Evolutionary conservation across 306 rosid genomes (phyloP).

Genomic region (Styphnolobium japonicum): DNA sequence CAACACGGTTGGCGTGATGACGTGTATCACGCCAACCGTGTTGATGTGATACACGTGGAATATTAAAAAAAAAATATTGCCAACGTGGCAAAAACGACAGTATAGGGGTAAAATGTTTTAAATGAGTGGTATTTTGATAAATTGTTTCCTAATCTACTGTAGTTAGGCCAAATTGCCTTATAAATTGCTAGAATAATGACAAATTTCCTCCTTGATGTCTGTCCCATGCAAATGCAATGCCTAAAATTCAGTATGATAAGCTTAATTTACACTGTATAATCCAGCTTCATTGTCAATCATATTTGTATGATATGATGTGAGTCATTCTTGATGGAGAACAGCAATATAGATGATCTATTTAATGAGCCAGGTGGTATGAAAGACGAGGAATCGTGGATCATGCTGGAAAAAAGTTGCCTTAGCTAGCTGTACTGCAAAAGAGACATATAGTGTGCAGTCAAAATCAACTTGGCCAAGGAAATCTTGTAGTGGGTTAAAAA

Average conservation of each 20-base stretch:
- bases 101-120: no score
- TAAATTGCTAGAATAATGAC: background rate
- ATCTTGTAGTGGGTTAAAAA: background rate
- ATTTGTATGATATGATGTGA: background rate
- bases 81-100: no score
- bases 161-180: no score
- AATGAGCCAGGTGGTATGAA: background rate
- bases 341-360: background rate
- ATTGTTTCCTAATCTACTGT: no score
- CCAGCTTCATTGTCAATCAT: background rate
- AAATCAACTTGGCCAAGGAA: background rate
- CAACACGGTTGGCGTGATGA: no score
- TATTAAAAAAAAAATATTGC: no score
- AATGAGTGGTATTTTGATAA: no score
- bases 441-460: background rate
- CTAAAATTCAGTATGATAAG: background rate
- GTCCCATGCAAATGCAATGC: background rate
- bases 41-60: no score
- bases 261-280: background rate
- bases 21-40: no score
- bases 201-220: background rate
- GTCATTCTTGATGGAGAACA: background rate
- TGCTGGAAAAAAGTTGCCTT: background rate
- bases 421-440: conserved; percentile 14
- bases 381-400: background rate